Conservation (phyloP, 805 yeast species). For the Saccharomycopsis javanensis region DNA sequence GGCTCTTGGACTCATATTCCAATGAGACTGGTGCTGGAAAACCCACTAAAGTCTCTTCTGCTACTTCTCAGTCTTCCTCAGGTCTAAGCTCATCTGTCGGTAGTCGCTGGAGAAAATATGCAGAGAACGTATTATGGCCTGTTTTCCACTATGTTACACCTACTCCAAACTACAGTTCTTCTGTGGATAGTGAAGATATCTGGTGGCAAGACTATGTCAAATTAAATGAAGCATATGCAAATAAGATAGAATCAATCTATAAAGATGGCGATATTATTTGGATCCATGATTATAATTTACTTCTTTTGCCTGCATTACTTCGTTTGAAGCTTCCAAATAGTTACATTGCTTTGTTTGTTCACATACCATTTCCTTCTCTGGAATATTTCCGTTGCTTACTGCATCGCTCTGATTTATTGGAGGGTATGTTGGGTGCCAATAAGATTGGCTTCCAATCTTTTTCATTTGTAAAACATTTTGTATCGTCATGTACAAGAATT, state of each 20-base stretch:
- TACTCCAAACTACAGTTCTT: constrained; percentile 29
- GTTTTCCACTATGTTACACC: constrained; percentile 87
- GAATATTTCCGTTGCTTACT: constrained; percentile 89
- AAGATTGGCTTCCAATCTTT: constrained; percentile 78
- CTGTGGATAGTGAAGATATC: constrained; percentile 37
- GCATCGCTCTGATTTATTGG: constrained; percentile 70
- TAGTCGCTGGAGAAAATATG: constrained; percentile 76
- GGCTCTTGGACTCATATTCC: constrained; percentile 76
- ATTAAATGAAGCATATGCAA: constrained; percentile 84
- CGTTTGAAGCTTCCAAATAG: constrained; percentile 70
- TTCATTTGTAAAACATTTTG: constrained; percentile 82
- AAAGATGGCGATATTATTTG: constrained; percentile 85
- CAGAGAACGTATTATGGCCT: constrained; percentile 90
- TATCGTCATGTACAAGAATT: constrained; percentile 81
- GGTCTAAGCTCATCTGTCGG: background rate
- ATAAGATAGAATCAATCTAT: constrained; percentile 62
- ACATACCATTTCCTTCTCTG: constrained; percentile 89
- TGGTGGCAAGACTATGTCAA: constrained; percentile 88
- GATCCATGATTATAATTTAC: constrained; percentile 84
- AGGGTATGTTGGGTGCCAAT: constrained; percentile 88
- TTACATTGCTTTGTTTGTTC: constrained; percentile 68
- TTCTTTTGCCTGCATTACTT: constrained; percentile 73
- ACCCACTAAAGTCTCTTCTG: background rate
- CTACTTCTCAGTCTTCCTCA: background rate
- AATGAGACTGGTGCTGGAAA: constrained; percentile 19